phyloP scores from a whole-genome alignment of 202 grass and related monocot genomes.

The Schoenoplectus tabernaemontani region DNA sequence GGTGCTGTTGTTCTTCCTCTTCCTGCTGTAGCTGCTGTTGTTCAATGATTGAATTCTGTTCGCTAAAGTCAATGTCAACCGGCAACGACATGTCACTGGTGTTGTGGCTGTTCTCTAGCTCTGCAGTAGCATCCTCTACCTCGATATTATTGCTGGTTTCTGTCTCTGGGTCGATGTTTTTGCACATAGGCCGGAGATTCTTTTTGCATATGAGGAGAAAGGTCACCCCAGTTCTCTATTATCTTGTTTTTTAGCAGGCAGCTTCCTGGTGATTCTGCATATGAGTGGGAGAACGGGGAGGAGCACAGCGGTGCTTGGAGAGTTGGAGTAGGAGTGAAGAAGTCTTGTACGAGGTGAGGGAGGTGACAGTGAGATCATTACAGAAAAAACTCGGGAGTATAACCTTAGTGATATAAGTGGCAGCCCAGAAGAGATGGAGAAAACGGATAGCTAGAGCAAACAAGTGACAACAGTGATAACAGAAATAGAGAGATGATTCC shows the following conservation, averaged over 20 bases:
- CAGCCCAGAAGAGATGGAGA: too few relatives aligned
- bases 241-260: constrained; percentile 7
- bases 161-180: background rate
- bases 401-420: too few relatives aligned
- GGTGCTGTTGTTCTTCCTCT: background rate
- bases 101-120: background rate
- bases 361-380: too few relatives aligned
- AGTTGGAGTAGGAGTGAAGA: too few relatives aligned
- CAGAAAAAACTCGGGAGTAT: too few relatives aligned
- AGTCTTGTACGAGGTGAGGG: too few relatives aligned
- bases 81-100: background rate
- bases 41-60: background rate
- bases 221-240: background rate
- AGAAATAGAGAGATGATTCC: too few relatives aligned
- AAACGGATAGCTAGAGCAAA: too few relatives aligned
- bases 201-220: constrained; percentile 7
- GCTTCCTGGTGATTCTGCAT: constrained; percentile 1
- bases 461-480: too few relatives aligned
- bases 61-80: background rate
- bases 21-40: background rate
- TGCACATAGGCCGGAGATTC: background rate
- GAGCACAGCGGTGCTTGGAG: too few relatives aligned
- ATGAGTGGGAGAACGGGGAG: too few relatives aligned
- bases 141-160: background rate
- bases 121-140: background rate